Conservation (phyloP, 2,329 filamentous ascomycete genomes). For the Exophiala sp. region DNA sequence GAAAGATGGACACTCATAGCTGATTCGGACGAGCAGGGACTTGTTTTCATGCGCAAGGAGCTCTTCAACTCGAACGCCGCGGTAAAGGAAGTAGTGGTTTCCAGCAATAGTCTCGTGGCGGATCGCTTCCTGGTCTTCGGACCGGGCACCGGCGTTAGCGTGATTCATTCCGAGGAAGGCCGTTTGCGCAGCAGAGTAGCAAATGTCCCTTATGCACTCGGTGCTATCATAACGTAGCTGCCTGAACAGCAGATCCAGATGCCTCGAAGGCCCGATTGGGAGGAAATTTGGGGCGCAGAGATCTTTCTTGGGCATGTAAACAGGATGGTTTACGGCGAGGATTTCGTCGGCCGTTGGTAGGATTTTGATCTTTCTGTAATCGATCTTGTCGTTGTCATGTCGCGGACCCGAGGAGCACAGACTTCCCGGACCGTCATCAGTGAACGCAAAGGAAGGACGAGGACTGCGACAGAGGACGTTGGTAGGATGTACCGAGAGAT, state of each 20-base stretch:
- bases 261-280: constrained; percentile 28
- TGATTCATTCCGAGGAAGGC: constrained; percentile 8
- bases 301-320: constrained; percentile 35
- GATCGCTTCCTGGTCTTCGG: not conserved
- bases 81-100: constrained; percentile 20
- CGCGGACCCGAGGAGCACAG: constrained; percentile 27
- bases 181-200: constrained; percentile 29
- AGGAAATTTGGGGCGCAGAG: constrained; percentile 29
- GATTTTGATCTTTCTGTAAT: constrained; percentile 34
- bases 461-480: constrained; percentile 10
- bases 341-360: constrained; percentile 38
- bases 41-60: constrained; percentile 23
- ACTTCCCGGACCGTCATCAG: constrained; percentile 29
- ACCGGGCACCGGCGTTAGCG: not conserved
- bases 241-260: constrained; percentile 37
- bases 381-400: constrained; percentile 36
- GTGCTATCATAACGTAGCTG: constrained; percentile 35
- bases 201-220: constrained; percentile 32
- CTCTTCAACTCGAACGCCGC: constrained; percentile 18
- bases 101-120: constrained; percentile 19
- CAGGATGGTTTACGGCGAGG: constrained; percentile 24
- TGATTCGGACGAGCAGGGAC: constrained; percentile 28
- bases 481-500: not conserved
- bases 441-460: constrained; percentile 15
- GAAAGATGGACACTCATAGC: constrained; percentile 30